phyloP scores from a whole-genome alignment of 352 stramenopile species.

The Phytophthora meadii region DNA sequence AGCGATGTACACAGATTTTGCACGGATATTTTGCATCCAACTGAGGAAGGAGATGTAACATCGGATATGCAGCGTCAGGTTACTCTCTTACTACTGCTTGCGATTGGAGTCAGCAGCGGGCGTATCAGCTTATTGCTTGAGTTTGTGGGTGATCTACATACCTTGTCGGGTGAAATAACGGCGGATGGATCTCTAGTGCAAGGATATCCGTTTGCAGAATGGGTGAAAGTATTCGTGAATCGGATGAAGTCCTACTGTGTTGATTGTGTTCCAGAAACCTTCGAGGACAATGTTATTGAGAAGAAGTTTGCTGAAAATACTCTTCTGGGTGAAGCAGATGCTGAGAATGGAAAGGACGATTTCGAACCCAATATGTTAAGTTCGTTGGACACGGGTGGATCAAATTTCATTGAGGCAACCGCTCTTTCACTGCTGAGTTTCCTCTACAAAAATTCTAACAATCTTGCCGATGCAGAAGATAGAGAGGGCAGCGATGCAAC shows the following conservation, averaged over 20 bases:
- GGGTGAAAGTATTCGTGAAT: conserved; percentile 46
- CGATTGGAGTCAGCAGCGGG: conserved; percentile 65
- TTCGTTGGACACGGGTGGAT: conserved; percentile 57
- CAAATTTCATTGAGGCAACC: conserved; percentile 21
- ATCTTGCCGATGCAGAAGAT: background rate
- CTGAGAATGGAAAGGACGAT: conserved; percentile 4
- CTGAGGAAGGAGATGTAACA: conserved; percentile 5
- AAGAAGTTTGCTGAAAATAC: conserved; percentile 62
- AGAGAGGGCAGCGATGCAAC: background rate
- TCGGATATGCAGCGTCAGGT: conserved; percentile 38
- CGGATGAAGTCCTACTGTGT: conserved; percentile 65
- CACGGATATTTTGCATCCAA: conserved; percentile 35
- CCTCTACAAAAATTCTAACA: conserved; percentile 47
- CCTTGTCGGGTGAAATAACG: conserved; percentile 6
- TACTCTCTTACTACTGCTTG: conserved; percentile 56
- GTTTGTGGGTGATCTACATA: conserved; percentile 48
- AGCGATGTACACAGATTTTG: conserved; percentile 63
- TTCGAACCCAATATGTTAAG: conserved; percentile 14
- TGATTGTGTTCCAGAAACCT: conserved; percentile 57
- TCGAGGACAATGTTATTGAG: conserved; percentile 46
- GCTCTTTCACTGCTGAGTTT: conserved; percentile 43
- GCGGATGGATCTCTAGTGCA: conserved; percentile 15
- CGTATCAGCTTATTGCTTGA: conserved; percentile 57
- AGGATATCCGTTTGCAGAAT: conserved; percentile 41
- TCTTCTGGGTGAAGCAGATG: conserved; percentile 27